Evolutionary conservation across 331 rosid genomes (phyloP).

Genomic region (Rhamnella rubrinervis): DNA sequence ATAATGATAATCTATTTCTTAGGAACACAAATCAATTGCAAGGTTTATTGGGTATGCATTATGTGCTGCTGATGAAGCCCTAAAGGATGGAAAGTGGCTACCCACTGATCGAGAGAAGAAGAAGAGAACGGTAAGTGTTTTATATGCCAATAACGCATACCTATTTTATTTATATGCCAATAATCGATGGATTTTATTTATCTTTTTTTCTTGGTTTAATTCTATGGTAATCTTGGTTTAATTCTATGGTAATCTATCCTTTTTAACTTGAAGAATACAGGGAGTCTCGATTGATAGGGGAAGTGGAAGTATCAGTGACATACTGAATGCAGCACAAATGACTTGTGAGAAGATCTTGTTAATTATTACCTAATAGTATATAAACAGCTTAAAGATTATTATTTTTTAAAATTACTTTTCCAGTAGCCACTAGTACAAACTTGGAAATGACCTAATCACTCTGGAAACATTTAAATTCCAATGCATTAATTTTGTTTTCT

Average conservation of each 20-base stretch:
- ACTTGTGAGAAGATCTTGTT: constrained; percentile 75
- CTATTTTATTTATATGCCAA: constrained; percentile 5
- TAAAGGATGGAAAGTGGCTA: constrained; percentile 81
- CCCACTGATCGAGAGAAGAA: constrained; percentile 68
- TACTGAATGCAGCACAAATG: constrained; percentile 80
- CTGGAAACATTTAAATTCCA: no score
- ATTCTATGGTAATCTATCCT: no score
- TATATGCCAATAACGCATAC: constrained; percentile 6
- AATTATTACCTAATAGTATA: constrained; percentile 10
- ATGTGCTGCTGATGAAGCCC: constrained; percentile 95
- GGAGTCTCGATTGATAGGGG: constrained; percentile 97
- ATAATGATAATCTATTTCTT: constrained; percentile 15
- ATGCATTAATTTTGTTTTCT: background rate
- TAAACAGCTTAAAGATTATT: background rate
- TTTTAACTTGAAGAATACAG: constrained; percentile 47
- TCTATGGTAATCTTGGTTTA: constrained; percentile 14
- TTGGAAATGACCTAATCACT: no score
- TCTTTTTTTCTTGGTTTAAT: constrained; percentile 4
- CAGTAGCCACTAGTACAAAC: no score
- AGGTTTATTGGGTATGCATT: constrained; percentile 93
- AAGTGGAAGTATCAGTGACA: constrained; percentile 83
- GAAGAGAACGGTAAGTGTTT: constrained; percentile 73
- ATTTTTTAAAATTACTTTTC: no score
- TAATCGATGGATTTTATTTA: constrained; percentile 8
- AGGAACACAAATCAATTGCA: constrained; percentile 81